Evolutionary conservation across 1,139 yeast genomes (phyloP).

Genomic region (Saccharomyces hybrid): DNA sequence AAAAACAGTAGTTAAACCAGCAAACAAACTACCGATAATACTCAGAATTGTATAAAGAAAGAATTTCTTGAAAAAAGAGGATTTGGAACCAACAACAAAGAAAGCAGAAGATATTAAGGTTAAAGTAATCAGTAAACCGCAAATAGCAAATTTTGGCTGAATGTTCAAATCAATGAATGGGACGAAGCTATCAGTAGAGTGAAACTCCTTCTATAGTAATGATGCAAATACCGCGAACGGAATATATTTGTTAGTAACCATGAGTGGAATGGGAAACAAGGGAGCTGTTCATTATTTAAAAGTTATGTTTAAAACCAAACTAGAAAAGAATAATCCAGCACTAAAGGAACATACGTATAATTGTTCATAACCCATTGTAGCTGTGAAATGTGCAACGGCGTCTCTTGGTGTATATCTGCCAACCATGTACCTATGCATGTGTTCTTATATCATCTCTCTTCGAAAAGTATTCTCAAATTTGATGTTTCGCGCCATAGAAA

Average conservation of each 20-base stretch:
- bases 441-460: background rate
- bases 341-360: background rate
- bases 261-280: background rate
- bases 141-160: conserved; percentile 23
- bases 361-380: background rate
- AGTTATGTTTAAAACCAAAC: too few species aligned
- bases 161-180: conserved; percentile 15
- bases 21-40: conserved; percentile 21
- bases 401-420: background rate
- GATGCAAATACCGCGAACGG: background rate
- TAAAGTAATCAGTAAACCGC: conserved; percentile 18
- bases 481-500: conserved; percentile 3
- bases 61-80: conserved; percentile 13
- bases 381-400: too few species aligned
- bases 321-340: background rate
- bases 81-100: conserved; percentile 14
- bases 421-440: background rate
- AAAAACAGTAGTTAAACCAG: conserved; percentile 25
- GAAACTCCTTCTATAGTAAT: conserved; percentile 17
- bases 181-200: conserved; percentile 11
- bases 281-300: background rate
- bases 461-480: background rate
- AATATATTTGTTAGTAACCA: background rate
- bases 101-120: conserved; percentile 17
- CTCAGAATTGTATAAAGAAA: conserved; percentile 15